Conservation (phyloP, 352 stramenopile genomes). For the Aphanomyces astaci region DNA sequence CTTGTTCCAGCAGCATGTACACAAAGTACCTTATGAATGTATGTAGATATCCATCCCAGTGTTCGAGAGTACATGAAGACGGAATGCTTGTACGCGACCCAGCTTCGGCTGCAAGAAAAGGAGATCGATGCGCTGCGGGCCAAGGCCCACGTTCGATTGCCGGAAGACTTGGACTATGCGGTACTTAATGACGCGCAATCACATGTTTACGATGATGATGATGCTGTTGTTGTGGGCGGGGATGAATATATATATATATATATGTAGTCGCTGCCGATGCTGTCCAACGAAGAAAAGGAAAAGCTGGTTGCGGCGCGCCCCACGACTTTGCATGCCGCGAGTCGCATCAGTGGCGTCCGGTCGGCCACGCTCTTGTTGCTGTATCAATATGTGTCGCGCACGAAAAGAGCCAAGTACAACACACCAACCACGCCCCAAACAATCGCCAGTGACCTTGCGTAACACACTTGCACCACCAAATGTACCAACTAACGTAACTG, state of each 20-base stretch:
- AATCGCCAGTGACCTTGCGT: background rate
- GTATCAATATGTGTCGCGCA: constrained; percentile 62
- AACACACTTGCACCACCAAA: no score
- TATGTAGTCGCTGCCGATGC: constrained; percentile 79
- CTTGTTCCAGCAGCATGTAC: no score
- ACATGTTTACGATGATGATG: no score
- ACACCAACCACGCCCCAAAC: background rate
- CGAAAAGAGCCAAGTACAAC: constrained; percentile 23
- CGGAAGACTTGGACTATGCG: constrained; percentile 88
- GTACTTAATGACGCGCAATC: background rate
- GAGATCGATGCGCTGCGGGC: constrained; percentile 95
- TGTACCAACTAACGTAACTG: no score
- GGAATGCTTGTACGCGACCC: constrained; percentile 90
- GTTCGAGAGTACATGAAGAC: constrained; percentile 68
- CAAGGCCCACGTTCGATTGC: constrained; percentile 91
- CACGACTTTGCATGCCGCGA: constrained; percentile 91
- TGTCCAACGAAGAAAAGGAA: constrained; percentile 94
- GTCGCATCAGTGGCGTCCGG: constrained; percentile 87
- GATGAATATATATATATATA: background rate
- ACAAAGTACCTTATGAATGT: no score
- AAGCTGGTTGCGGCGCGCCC: constrained; percentile 84
- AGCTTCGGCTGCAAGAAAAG: constrained; percentile 89
- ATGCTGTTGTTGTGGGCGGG: background rate
- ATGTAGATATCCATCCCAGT: constrained; percentile 50
- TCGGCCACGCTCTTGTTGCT: constrained; percentile 68